A percentile compares a stretch with the other conserved stretches of the same genome.
Conservation (phyloP, 805 yeast species). For the Wickerhamiella slavikovae region DNA sequence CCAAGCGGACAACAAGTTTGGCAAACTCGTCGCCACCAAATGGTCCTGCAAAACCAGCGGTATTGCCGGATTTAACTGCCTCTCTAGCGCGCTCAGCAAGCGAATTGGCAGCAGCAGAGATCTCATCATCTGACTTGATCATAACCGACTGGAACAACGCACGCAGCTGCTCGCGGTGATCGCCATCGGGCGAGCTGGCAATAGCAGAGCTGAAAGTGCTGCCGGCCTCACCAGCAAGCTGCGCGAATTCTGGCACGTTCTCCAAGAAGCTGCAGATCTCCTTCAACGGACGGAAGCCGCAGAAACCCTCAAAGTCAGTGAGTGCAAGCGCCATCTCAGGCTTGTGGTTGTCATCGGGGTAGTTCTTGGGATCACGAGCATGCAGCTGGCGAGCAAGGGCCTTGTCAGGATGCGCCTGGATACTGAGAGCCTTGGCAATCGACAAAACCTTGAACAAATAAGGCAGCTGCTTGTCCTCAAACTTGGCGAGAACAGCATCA, state of each 20-base stretch:
- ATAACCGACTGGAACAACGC: slow-evolving; percentile 62
- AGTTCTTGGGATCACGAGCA: slow-evolving; percentile 69
- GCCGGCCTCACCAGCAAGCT: slow-evolving; percentile 47
- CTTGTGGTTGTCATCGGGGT: slow-evolving; percentile 95
- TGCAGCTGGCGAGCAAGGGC: slow-evolving; percentile 56
- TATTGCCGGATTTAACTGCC: slow-evolving; percentile 10
- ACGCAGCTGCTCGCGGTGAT: slow-evolving; percentile 48
- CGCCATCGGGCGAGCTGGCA: slow-evolving; percentile 17
- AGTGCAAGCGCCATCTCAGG: slow-evolving; percentile 99
- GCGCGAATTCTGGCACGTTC: slow-evolving; percentile 56
- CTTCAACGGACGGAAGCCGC: slow-evolving; percentile 85
- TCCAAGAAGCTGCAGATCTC: slow-evolving; percentile 51
- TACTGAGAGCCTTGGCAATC: slow-evolving; percentile 77
- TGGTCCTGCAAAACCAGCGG: slow-evolving; percentile 18
- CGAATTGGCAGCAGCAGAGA: slow-evolving; percentile 35
- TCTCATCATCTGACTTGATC: slow-evolving; percentile 49
- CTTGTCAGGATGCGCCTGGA: slow-evolving; percentile 98
- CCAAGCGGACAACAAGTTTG: slow-evolving; percentile 50
- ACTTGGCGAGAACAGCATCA: slow-evolving; percentile 34
- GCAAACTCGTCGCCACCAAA: slow-evolving; percentile 33
- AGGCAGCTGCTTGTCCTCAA: slow-evolving; percentile 63
- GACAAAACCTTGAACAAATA: slow-evolving; percentile 86
- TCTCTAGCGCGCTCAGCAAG: slow-evolving; percentile 48
- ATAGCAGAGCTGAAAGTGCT: slow-evolving; percentile 27
- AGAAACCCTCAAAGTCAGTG: slow-evolving; percentile 89